phyloP scores from a whole-genome alignment of 2,329 filamentous ascomycete species.

The Lasiodiplodia hormozganensis region DNA sequence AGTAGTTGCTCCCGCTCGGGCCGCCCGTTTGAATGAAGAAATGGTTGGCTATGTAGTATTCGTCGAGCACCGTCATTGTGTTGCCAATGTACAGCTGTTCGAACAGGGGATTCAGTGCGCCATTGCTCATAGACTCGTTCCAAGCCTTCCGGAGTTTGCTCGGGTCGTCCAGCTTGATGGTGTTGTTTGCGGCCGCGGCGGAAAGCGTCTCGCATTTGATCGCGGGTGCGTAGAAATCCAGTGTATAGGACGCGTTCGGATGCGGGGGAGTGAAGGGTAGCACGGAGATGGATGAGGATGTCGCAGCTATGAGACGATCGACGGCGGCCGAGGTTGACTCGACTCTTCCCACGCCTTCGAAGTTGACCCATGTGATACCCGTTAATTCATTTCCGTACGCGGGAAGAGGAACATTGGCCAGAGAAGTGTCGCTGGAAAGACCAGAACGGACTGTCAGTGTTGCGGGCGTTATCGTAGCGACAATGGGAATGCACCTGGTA shows the following conservation, averaged over 20 bases:
- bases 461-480: slow-evolving; percentile 4
- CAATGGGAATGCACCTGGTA: slow-evolving; percentile 5
- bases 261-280: neutral
- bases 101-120: neutral
- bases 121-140: neutral
- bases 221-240: neutral
- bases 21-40: neutral
- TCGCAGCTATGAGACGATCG: neutral
- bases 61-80: neutral
- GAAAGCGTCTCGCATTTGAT: slow-evolving; percentile 8
- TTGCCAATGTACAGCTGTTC: neutral
- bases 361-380: slow-evolving; percentile 3
- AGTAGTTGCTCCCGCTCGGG: neutral
- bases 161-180: neutral
- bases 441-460: slow-evolving; percentile 2
- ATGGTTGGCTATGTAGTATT: neutral
- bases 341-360: neutral
- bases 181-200: neutral
- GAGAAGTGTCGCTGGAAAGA: neutral
- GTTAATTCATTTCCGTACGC: neutral
- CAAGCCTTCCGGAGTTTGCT: neutral
- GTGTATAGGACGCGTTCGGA: neutral
- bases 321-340: neutral
- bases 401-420: neutral
- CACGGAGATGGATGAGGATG: neutral